Base-by-base conservation (phyloP, 1,139 yeast species). In the Zygoascus meyerae region DNA sequence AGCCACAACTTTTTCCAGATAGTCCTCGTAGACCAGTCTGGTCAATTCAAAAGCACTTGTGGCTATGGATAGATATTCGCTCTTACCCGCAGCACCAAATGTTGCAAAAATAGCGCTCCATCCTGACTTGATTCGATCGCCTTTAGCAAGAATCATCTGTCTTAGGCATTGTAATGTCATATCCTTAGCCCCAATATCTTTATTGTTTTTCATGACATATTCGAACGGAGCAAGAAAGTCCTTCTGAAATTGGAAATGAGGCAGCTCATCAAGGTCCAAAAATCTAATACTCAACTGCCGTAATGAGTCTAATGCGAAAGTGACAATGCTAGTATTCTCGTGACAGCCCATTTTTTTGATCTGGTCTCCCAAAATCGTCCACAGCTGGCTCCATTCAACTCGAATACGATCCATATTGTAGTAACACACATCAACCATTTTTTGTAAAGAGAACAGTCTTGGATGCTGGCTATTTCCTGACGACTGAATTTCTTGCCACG, bases 351-450 rank as follows among this genome's bases (percentile, higher is more conserved):
- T 92, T 40, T 73, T 77, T 55, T 87, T 86, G 68, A 94, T 92
- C 38, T 89, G 86, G 53, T 79, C 86, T 10, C 95, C 96, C 85
- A 94, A 85, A 10, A 86, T 83, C 6, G 84, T 77, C 99, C 99
- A 94, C 50, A 94, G 72, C 49, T 87, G 95, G 7, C 95, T 80
- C 97, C 98, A 94, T 68, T 94, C 97, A 54, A 94, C 81, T 63
- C 96, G 81, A 58, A 94, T 89, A 72, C 98, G 85, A 48, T 81
- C 81, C 97, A 94, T 92, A 64, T 94, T 94, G 70, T 94, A 94
- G 65, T 92, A 92, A 66, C 97, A 90, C 41, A 94, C 95, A 65
- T 94, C 98, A 44, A 94, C 95, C 73, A 94, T 85, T 62, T 94
- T 94, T 60, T 89, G 97, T 53, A 94, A 70, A 0, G 97, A 86